Evolutionary conservation across 2,329 filamentous ascomycete species (phyloP).

Genomic region (Dissoconium aciculare): DNA sequence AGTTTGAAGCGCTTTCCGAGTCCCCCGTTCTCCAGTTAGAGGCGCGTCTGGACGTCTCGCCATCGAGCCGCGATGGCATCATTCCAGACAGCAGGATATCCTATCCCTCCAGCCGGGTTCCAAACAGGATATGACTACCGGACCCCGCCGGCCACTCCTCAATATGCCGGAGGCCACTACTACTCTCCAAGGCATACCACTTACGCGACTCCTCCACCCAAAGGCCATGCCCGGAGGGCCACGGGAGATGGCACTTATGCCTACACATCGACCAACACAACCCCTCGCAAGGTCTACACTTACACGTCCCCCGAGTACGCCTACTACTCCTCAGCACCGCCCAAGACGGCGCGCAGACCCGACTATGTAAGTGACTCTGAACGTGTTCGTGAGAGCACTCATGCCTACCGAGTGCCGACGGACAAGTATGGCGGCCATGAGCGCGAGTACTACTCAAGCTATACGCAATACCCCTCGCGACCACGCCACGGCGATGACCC

Average conservation of each 20-base stretch:
- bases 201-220: slow-evolving; percentile 34
- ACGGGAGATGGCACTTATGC: slow-evolving; percentile 37
- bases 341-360: slow-evolving; percentile 38
- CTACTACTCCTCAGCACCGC: slow-evolving; percentile 28
- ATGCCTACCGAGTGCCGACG: slow-evolving; percentile 17
- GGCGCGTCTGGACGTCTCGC: slow-evolving; percentile 24
- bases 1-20: too few species aligned
- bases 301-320: slow-evolving; percentile 14
- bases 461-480: slow-evolving; percentile 37
- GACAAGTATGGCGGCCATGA: slow-evolving; percentile 20
- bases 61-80: slow-evolving; percentile 19
- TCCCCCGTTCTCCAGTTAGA: slow-evolving; percentile 10
- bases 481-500: slow-evolving; percentile 41
- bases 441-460: slow-evolving; percentile 26
- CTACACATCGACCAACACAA: slow-evolving; percentile 26
- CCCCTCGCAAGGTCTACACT: slow-evolving; percentile 11
- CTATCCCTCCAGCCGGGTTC: slow-evolving; percentile 34
- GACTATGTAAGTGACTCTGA: slow-evolving; percentile 53
- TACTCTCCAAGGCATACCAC: slow-evolving; percentile 39
- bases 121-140: slow-evolving; percentile 33
- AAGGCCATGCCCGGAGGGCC: slow-evolving; percentile 40
- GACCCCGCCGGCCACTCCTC: slow-evolving; percentile 34
- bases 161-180: slow-evolving; percentile 29
- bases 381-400: slow-evolving; percentile 28
- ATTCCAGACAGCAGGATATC: slow-evolving; percentile 23